Evolutionary conservation across 176 grass and related monocot species (phyloP), one percentile per base, ranked within the genome.

Genomic region (Oryza meyeriana): DNA sequence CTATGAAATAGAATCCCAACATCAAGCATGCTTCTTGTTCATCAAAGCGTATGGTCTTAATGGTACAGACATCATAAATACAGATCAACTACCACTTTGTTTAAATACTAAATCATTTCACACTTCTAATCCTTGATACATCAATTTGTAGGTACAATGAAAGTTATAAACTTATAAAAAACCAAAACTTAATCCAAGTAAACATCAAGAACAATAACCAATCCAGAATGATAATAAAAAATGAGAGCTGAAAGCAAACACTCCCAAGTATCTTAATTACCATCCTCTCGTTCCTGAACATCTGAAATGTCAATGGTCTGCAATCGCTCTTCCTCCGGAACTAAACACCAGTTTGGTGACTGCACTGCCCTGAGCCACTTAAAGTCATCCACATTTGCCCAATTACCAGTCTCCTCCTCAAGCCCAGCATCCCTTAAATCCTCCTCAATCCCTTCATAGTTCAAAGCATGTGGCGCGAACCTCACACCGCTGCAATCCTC

Each of bases 311-410:
- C 75, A 1, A 89, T 45, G 55, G 57, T 73, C 34, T 45, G 77
- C 33, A 85, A 28, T n/a, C 80, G 70, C 62, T 98, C 92, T 64
- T 91, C 88, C 83, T 91, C 90, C 0, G 84, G 88, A 77, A 94
- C 86, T 58, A 98, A 79, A 18, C 84, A 59, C 95, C 95, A 98
- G 50, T 98, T 98, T 0, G 95, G 95, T 9, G 92, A 98, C 35
- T 94, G 92, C 52, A 98, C 76, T 74, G 92, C 86, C 80, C 90
- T 88, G 58, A 98, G 86, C 95, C 95, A 98, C 78, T 93, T 94
- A 84, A 98, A 94, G 81, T 94, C 95, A 88, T 98, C 95, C 4
- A 94, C 92, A 86, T 91, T 91, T 1, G 86, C 88, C 88, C 92
- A 98, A 20, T 98, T 98, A 33, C 88, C 88, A 7, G 88, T 93